A percentile compares a stretch with the other conserved stretches of the same genome.
These are phyloP conservation scores for Pulveroboletus sp. DNA, from an alignment of 768 basidiomycete genomes.

Conservation along the genomic window DNA sequence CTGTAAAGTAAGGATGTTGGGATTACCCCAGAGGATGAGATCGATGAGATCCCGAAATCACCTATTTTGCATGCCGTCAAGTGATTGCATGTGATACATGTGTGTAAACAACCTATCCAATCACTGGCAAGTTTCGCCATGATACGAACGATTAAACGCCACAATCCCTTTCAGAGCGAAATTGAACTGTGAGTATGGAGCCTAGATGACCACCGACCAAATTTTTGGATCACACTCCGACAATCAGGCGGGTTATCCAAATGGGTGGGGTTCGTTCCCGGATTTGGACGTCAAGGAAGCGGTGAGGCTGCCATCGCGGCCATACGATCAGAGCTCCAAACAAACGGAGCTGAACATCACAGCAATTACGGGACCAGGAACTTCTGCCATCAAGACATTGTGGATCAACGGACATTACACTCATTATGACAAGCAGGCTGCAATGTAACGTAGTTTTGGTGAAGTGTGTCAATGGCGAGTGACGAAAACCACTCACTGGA, in stretches of 20 bases:
- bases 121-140: not conserved
- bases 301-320: slow-evolving; percentile 1
- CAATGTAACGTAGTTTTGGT: slow-evolving; percentile 16
- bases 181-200: slow-evolving; percentile 7
- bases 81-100: not conserved
- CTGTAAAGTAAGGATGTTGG: slow-evolving; percentile 4
- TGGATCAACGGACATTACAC: slow-evolving; percentile 29
- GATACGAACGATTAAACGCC: slow-evolving; percentile 20
- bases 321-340: not conserved
- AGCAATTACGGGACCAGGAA: slow-evolving; percentile 16
- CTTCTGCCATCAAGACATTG: slow-evolving; percentile 1
- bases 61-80: not conserved
- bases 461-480: slow-evolving; percentile 7
- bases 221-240: not conserved
- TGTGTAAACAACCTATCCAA: no score
- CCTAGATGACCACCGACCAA: not conserved
- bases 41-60: slow-evolving; percentile 4
- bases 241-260: not conserved
- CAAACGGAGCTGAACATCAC: not conserved
- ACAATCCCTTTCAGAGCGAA: slow-evolving; percentile 16
- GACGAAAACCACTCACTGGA: slow-evolving; percentile 19
- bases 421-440: slow-evolving; percentile 13
- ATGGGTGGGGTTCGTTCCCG: not conserved
- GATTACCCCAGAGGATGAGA: not conserved
- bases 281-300: slow-evolving; percentile 2